A percentile compares a stretch with the other conserved stretches of the same genome.
Evolutionary conservation across 2,329 filamentous ascomycete species (phyloP).

Genomic region (Cladorrhinum sp.): DNA sequence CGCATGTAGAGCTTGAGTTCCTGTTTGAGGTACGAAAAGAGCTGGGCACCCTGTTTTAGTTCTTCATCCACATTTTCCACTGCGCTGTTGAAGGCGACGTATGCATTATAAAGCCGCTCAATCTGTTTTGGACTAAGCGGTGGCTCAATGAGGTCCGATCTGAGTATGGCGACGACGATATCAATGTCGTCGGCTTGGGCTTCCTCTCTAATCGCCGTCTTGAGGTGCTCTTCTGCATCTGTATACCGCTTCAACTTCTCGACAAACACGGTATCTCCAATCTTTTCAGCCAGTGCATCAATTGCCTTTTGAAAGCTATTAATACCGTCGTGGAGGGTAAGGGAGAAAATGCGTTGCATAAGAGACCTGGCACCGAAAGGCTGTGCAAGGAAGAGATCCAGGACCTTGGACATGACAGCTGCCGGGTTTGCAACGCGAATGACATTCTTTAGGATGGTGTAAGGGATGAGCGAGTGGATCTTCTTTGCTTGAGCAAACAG

Average conservation of each 20-base stretch:
- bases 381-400: slow-evolving; percentile 94
- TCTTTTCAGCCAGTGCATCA: slow-evolving; percentile 70
- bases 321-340: slow-evolving; percentile 89
- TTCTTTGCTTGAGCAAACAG: slow-evolving; percentile 90
- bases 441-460: slow-evolving; percentile 90
- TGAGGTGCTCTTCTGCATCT: slow-evolving; percentile 70
- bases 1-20: slow-evolving; percentile 87
- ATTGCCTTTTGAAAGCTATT: slow-evolving; percentile 82
- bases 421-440: slow-evolving; percentile 95
- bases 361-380: slow-evolving; percentile 88
- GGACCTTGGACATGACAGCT: slow-evolving; percentile 90
- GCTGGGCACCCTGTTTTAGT: slow-evolving; percentile 81
- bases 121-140: slow-evolving; percentile 72
- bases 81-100: slow-evolving; percentile 91
- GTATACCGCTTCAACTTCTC: slow-evolving; percentile 79
- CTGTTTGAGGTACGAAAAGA: slow-evolving; percentile 94
- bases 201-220: slow-evolving; percentile 70
- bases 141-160: slow-evolving; percentile 72
- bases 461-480: slow-evolving; percentile 92
- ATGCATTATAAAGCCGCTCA: slow-evolving; percentile 85
- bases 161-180: slow-evolving; percentile 77
- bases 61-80: slow-evolving; percentile 89
- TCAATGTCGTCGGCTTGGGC: slow-evolving; percentile 73
- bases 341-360: slow-evolving; percentile 89
- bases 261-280: slow-evolving; percentile 76